Evolutionary conservation across 176 grass and related monocot genomes (phyloP).

Genomic region (Avena sativa): DNA sequence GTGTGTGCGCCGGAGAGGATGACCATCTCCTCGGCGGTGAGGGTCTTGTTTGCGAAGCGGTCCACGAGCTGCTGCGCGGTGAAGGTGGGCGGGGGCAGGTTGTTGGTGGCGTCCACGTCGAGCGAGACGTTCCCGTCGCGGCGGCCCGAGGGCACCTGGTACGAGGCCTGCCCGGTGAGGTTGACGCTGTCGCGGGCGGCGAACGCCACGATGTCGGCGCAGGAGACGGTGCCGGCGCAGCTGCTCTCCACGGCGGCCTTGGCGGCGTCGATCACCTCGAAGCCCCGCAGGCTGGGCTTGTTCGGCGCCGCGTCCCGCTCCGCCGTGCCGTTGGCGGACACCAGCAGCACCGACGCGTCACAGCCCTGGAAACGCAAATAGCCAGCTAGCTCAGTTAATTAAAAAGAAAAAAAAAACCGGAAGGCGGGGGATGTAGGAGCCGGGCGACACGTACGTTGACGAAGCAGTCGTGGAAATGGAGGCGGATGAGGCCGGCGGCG

Average conservation of each 20-base stretch:
- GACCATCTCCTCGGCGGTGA: conserved; percentile 33
- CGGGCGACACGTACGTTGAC: background rate
- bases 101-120: conserved; percentile 23
- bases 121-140: conserved; percentile 60
- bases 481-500: background rate
- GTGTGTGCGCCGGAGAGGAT: conserved; percentile 29
- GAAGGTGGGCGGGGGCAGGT: conserved; percentile 54
- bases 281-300: conserved; percentile 69
- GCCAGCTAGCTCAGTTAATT: too few species aligned
- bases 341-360: conserved; percentile 63
- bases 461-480: conserved; percentile 25
- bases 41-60: conserved; percentile 29
- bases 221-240: conserved; percentile 64
- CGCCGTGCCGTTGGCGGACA: conserved; percentile 52
- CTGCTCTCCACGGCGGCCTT: conserved; percentile 57
- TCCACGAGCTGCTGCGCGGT: conserved; percentile 16
- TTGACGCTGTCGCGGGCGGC: conserved; percentile 68
- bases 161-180: conserved; percentile 49
- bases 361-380: conserved; percentile 34
- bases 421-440: too few species aligned
- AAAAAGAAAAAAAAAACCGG: too few species aligned
- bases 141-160: conserved; percentile 66
- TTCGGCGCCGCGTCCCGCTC: conserved; percentile 59
- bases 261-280: conserved; percentile 62
- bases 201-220: conserved; percentile 70